These are phyloP conservation scores for Alternaria gansuensis DNA, from an alignment of 2,329 filamentous ascomycete species.

Conservation along the genomic window DNA sequence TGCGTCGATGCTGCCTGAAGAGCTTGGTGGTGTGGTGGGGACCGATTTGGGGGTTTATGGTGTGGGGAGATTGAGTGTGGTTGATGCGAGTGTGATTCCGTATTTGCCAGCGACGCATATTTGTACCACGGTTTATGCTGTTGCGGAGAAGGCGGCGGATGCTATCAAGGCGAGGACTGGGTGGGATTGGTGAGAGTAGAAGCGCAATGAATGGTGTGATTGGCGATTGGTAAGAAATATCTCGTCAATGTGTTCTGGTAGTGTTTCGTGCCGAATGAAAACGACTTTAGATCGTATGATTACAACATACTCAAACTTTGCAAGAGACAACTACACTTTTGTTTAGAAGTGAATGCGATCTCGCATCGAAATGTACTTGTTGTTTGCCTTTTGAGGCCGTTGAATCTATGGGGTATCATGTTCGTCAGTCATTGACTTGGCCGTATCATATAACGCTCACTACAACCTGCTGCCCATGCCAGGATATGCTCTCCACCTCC, in stretches of 20 bases:
- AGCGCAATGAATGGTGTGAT: neutral
- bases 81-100: conserved; percentile 5
- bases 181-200: neutral
- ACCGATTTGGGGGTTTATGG: conserved; percentile 34
- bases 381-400: neutral
- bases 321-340: neutral
- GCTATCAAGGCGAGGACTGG: conserved; percentile 29
- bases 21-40: conserved; percentile 36
- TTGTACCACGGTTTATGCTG: conserved; percentile 37
- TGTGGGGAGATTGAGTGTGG: conserved; percentile 18
- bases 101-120: conserved; percentile 19
- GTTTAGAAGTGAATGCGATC: neutral
- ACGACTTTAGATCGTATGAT: no score
- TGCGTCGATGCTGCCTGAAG: conserved; percentile 15
- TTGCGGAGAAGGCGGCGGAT: conserved; percentile 33
- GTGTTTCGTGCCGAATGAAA: neutral
- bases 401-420: conserved; percentile 14
- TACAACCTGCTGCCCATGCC: neutral
- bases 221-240: neutral
- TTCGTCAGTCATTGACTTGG: conserved; percentile 1
- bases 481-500: neutral
- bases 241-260: neutral
- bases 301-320: no score
- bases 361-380: neutral
- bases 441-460: neutral